Evolutionary conservation across 179 eudicot genomes (phyloP), one percentile per base, ranked within the genome.

Genomic region (Corrigiola litoralis): DNA sequence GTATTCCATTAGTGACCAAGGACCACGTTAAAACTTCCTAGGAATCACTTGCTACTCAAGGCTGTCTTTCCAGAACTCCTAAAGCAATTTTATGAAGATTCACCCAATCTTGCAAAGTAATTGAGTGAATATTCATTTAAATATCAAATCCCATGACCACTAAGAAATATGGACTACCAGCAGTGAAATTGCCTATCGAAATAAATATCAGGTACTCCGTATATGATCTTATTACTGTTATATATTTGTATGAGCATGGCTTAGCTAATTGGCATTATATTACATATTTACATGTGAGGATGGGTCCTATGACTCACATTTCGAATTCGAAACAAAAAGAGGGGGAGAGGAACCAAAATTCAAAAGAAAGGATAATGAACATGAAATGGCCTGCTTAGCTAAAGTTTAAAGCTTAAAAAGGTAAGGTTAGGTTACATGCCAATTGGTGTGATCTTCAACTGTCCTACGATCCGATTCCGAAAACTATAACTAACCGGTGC

Each of bases 301-400:
- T 48, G 65, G 72, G 72, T 12, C 65, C 72, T 17, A 47, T 2
- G 0, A 24, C 3, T 4, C 62, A 46, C 42, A 14, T 44, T 67
- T 29, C 20, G 46, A 58, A 4, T 68, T 58, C 49, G 65, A 68
- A 66, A 58, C 20, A 32, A 47, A 32, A 47, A 18, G 40, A 59
- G 38, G 54, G 25, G 24, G 25, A 23, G 32, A 42, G 51, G 72
- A 68, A 68, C 65, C 65, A 38, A 48, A 47, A 37, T 68, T 68
- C 65, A 59, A 68, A 58, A 34, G 58, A 49, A 61, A 68, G 21
- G 59, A 58, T 68, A 4, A 68, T 68, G 64, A 46, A 66, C 13
- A 38, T 38, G 44, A 45, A 28, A 5, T 58, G 6, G 14, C 25
- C 0, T 9, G 6, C 6, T 8, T 53, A 18, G 17, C 20, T 21